Percentiles rank a stretch among this genome's conserved stretches.
These are phyloP conservation scores for Dactylorhiza incarnata DNA, from an alignment of 106 monocot species.

Conservation along the genomic window DNA sequence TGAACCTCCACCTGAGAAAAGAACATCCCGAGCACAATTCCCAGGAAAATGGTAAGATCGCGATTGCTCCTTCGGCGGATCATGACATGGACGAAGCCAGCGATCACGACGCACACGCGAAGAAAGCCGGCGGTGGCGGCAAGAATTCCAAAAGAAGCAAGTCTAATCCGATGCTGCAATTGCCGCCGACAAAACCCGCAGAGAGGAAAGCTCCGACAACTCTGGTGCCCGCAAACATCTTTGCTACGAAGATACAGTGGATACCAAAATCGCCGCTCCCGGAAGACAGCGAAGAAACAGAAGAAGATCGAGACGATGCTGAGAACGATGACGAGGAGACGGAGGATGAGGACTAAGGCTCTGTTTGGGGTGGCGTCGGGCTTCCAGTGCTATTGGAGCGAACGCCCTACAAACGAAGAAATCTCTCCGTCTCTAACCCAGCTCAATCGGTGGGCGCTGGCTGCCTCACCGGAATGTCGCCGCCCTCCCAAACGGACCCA, in stretches of 20 bases:
- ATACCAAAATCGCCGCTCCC: slow-evolving; percentile 28
- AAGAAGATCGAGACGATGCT: slow-evolving; percentile 42
- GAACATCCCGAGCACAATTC: slow-evolving; percentile 41
- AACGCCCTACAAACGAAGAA: too few relatives aligned
- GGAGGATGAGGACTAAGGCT: slow-evolving; percentile 53
- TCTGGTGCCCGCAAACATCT: not conserved
- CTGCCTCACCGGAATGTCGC: too few relatives aligned
- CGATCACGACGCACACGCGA: slow-evolving; percentile 22
- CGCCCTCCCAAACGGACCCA: too few relatives aligned
- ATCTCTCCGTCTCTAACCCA: too few relatives aligned
- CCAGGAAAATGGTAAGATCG: slow-evolving; percentile 29
- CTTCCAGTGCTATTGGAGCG: too few relatives aligned
- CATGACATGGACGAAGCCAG: slow-evolving; percentile 22
- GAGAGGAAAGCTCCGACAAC: not conserved
- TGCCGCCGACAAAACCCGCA: slow-evolving; percentile 23
- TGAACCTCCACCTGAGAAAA: slow-evolving; percentile 58
- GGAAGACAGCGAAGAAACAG: slow-evolving; percentile 81
- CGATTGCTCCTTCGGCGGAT: slow-evolving; percentile 9
- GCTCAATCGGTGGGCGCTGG: too few relatives aligned
- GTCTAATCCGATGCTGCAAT: slow-evolving; percentile 16
- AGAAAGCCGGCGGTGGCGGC: slow-evolving; percentile 9
- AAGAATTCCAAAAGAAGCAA: slow-evolving; percentile 39
- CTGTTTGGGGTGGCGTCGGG: not conserved
- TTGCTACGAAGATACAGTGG: slow-evolving; percentile 28
- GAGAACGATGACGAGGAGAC: slow-evolving; percentile 58